Evolutionary conservation across 352 stramenopile genomes (phyloP), one percentile per base, ranked within the genome.

Genomic region (Phytophthora vignae): DNA sequence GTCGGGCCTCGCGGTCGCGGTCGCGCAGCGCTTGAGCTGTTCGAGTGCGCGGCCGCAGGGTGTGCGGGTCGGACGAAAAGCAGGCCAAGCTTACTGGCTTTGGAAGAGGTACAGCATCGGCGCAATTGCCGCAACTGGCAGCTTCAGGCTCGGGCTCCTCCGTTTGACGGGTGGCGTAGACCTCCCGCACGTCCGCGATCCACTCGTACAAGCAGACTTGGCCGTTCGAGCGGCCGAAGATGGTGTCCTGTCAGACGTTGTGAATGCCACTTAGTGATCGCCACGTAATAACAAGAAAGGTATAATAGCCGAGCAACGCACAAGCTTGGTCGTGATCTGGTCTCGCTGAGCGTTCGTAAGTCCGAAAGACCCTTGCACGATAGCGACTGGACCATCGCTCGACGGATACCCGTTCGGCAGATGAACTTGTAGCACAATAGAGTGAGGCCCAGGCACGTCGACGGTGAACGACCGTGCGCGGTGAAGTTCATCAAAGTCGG

Each of bases 161-260:
- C 33, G n/a, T 25, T 21, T 68, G 58, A 17, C 56, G 78, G 19
- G 68, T 74, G 4, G 78, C 72, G 61, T 88, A 90, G n/a, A 75
- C 73, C 42, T 91, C 84, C 12, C 84, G 84, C 8, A 91, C 77
- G 58, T 76, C 81, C 49, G 90, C 84, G 56, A 92, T 82, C 84
- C 84, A 94, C 63, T 94, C 84, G 64, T 94, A 91, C 5, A 94
- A 68, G 69, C 86, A 94, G 27, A 91, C 84, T 60, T 91, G 84
- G 10, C 83, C 82, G 14, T 63, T 82, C 17, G 83, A 87, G 7
- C 83, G 81, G 56, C 77, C 53, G 60, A 85, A 90, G 25, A 90
- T 86, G 31, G 63, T 49, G 12, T n/a, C n/a, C n/a, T n/a, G n/a
- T n/a, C n/a, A n/a, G n/a, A n/a, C n/a, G n/a, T n/a, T n/a, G n/a